Conservation (phyloP, 208 protist genomes). For the Trichomonas gallinae region DNA sequence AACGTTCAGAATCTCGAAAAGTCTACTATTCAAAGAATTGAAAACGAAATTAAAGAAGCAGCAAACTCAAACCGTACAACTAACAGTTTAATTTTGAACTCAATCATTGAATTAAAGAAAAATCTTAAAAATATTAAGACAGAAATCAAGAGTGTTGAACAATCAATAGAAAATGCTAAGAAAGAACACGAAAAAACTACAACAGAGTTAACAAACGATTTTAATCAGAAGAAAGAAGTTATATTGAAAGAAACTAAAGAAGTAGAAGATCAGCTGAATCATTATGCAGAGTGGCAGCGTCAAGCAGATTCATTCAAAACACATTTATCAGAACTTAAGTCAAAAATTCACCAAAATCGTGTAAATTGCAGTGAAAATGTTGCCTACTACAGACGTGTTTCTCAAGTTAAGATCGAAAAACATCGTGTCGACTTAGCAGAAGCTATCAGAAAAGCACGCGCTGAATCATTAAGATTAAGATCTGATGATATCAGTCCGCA, state of each 20-base stretch:
- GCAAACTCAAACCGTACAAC: not conserved
- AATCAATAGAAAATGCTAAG: not conserved
- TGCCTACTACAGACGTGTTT: not conserved
- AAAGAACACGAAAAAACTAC: not conserved
- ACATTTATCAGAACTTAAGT: not conserved
- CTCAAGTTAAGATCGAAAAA: not conserved
- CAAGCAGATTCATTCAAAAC: not conserved
- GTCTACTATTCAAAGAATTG: not conserved
- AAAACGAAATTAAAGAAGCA: not conserved
- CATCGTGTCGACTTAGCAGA: not conserved
- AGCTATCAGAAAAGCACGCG: not conserved
- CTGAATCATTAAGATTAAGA: not conserved
- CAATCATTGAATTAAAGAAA: not conserved
- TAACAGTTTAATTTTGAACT: not conserved
- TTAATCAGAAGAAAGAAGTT: not conserved
- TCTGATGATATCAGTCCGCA: not conserved
- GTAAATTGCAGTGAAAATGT: not conserved
- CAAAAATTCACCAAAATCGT: not conserved
- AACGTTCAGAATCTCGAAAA: not conserved
- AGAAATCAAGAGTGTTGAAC: not conserved
- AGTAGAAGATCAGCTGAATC: not conserved
- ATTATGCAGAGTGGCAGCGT: not conserved
- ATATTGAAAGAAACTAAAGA: not conserved
- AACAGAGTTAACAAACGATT: not conserved
- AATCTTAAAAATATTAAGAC: not conserved